Conservation (phyloP, 768 basidiomycete genomes). For the Amanita muscaria region DNA sequence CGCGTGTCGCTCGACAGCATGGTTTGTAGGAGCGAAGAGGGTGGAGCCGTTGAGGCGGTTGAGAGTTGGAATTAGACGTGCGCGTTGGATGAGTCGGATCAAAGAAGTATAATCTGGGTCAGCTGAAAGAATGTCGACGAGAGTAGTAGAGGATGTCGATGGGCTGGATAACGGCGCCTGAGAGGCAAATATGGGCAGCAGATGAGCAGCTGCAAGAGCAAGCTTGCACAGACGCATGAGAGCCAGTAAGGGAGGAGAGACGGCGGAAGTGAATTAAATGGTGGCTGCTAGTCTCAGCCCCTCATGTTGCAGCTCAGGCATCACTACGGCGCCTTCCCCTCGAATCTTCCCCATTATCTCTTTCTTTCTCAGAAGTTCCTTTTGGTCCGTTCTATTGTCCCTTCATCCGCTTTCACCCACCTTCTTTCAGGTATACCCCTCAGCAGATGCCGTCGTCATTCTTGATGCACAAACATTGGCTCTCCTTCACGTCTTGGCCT, state of each 20-base stretch:
- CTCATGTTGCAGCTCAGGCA: constrained; percentile 34
- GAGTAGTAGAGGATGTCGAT: constrained; percentile 37
- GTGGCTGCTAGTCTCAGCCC: neutral
- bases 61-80: constrained; percentile 85
- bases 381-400: constrained; percentile 37
- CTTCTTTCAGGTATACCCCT: constrained; percentile 54
- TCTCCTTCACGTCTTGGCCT: constrained; percentile 63
- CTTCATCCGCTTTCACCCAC: constrained; percentile 7
- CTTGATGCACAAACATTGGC: constrained; percentile 61
- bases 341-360: constrained; percentile 47
- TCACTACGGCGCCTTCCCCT: constrained; percentile 39
- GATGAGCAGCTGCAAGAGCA: constrained; percentile 17
- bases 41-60: constrained; percentile 79
- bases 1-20: constrained; percentile 60
- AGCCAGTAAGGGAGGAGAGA: neutral
- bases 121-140: constrained; percentile 68
- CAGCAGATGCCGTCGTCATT: constrained; percentile 60
- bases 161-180: constrained; percentile 4
- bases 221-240: constrained; percentile 11
- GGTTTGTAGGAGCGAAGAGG: constrained; percentile 92
- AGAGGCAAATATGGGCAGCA: constrained; percentile 11
- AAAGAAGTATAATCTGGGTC: constrained; percentile 76
- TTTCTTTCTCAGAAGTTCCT: constrained; percentile 45
- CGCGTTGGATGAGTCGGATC: constrained; percentile 67
- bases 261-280: neutral